phyloP scores from a whole-genome alignment of 306 rosid species.

The Aeschynomene evenia region DNA sequence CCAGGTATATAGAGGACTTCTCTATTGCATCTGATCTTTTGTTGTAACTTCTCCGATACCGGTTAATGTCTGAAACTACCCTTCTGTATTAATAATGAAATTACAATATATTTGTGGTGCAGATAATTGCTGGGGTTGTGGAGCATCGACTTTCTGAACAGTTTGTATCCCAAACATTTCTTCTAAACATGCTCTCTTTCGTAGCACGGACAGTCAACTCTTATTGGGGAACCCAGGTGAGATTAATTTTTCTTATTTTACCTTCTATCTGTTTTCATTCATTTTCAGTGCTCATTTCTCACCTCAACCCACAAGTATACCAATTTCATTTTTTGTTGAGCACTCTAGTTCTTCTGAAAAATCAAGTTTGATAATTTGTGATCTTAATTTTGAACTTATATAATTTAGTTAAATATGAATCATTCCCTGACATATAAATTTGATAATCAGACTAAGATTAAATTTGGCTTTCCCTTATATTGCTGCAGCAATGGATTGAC shows the following conservation, averaged over 20 bases:
- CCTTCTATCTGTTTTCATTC: slow-evolving; percentile 20
- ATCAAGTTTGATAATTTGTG: neutral
- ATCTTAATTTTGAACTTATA: neutral
- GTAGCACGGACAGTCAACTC: slow-evolving; percentile 81
- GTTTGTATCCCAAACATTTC: slow-evolving; percentile 64
- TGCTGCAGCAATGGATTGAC: slow-evolving; percentile 97
- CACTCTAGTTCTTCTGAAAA: slow-evolving; percentile 1
- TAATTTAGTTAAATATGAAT: neutral
- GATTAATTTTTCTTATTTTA: slow-evolving; percentile 16
- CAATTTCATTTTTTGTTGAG: neutral
- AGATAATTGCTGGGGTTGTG: slow-evolving; percentile 92
- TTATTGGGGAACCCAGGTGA: slow-evolving; percentile 96
- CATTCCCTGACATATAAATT: neutral
- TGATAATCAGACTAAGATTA: neutral
- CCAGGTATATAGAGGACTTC: slow-evolving; percentile 60
- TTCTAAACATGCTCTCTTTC: slow-evolving; percentile 84
- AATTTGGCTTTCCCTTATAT: slow-evolving; percentile 12
- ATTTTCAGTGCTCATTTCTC: slow-evolving; percentile 17
- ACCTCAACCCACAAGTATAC: neutral
- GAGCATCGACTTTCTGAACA: slow-evolving; percentile 84
- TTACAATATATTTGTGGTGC: slow-evolving; percentile 31
- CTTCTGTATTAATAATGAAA: slow-evolving; percentile 26
- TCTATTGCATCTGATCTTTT: slow-evolving; percentile 11
- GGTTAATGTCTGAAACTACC: slow-evolving; percentile 13
- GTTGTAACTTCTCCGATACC: no score